Conservation (phyloP, 2,329 filamentous ascomycete species). For the Xylariaceae sp. region DNA sequence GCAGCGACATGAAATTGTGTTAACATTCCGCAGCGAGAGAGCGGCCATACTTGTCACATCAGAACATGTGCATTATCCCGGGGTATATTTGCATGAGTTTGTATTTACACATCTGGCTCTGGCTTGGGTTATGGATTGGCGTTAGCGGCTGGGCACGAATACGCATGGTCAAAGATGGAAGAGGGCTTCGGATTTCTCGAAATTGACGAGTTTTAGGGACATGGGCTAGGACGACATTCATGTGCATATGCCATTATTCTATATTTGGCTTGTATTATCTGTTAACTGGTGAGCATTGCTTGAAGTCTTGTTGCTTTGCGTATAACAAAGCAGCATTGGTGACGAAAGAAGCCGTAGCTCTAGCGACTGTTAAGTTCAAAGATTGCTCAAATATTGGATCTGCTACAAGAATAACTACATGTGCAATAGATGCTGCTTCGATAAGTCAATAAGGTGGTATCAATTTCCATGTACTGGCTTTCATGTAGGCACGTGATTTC, state of each 20-base stretch:
- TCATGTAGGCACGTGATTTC: slow-evolving; percentile 27
- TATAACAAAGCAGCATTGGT: slow-evolving; percentile 3
- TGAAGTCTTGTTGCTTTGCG: background rate
- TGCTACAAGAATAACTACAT: no score
- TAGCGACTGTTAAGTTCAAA: background rate
- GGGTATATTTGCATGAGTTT: slow-evolving; percentile 26
- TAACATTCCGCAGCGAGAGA: slow-evolving; percentile 7
- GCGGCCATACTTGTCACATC: slow-evolving; percentile 10
- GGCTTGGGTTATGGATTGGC: slow-evolving; percentile 29
- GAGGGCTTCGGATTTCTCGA: slow-evolving; percentile 24
- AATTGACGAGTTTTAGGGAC: slow-evolving; percentile 18
- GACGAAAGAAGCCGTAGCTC: background rate
- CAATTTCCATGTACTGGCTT: no score
- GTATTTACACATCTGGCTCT: slow-evolving; percentile 29
- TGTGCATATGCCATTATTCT: slow-evolving; percentile 15
- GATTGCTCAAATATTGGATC: no score
- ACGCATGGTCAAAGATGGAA: slow-evolving; percentile 22
- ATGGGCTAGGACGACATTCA: slow-evolving; percentile 9
- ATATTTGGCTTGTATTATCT: slow-evolving; percentile 17
- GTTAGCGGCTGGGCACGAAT: slow-evolving; percentile 30
- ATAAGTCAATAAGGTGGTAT: no score
- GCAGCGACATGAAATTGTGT: slow-evolving; percentile 24
- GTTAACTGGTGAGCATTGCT: slow-evolving; percentile 16
- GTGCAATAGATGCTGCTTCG: background rate
- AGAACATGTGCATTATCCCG: slow-evolving; percentile 27